Evolutionary conservation across 2,329 filamentous ascomycete species (phyloP).

Genomic region (Ophiostoma populinum): DNA sequence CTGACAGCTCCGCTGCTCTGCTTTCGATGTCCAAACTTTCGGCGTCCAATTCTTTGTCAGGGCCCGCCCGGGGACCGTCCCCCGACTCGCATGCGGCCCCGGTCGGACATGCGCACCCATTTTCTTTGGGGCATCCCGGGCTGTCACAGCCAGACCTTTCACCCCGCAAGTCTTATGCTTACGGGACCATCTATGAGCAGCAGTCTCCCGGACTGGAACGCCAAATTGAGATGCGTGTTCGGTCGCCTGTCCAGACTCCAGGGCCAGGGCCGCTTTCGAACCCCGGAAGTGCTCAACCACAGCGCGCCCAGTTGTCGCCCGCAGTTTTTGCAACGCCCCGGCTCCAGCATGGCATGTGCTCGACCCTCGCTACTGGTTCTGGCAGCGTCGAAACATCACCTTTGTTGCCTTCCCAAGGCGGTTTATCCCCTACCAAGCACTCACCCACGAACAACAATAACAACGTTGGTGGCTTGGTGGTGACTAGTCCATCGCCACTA

Average conservation of each 20-base stretch:
- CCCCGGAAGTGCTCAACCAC: slow-evolving; percentile 3
- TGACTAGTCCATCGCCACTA: slow-evolving; percentile 20
- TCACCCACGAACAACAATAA: slow-evolving; percentile 25
- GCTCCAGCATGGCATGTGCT: slow-evolving; percentile 14
- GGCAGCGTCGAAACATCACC: too few species aligned
- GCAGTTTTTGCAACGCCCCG: slow-evolving; percentile 15
- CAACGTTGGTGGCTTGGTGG: slow-evolving; percentile 14
- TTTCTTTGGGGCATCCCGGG: slow-evolving; percentile 25
- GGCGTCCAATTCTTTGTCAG: too few species aligned
- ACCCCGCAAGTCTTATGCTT: slow-evolving; percentile 22
- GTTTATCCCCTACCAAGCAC: slow-evolving; percentile 34
- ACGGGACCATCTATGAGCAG: slow-evolving; percentile 21
- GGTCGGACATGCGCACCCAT: slow-evolving; percentile 21
- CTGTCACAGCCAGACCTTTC: slow-evolving; percentile 24
- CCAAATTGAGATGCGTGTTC: too few species aligned
- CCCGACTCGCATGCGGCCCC: too few species aligned
- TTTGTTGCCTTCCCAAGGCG: slow-evolving; percentile 26
- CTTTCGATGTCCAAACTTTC: not conserved
- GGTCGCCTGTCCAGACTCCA: not conserved
- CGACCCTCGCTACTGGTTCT: too few species aligned
- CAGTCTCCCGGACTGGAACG: slow-evolving; percentile 16
- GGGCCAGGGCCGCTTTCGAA: slow-evolving; percentile 5
- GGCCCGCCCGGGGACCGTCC: too few species aligned
- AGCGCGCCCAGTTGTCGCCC: slow-evolving; percentile 12
- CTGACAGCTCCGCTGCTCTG: not conserved